Base-by-base conservation (phyloP, 768 basidiomycete species). In the Serendipita sp. region DNA sequence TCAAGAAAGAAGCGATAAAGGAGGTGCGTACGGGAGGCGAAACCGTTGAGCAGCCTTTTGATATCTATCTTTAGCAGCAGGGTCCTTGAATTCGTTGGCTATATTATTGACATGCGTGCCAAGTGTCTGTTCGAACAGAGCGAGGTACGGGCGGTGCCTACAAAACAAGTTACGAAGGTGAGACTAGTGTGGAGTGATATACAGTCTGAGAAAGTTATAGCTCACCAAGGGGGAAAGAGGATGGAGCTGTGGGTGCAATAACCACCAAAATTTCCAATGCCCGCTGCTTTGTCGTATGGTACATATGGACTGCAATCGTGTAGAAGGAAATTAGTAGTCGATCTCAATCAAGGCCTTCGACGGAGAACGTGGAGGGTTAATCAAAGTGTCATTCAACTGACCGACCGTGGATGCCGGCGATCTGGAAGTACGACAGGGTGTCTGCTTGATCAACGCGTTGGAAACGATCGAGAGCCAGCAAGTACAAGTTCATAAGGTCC, bases 221-320 rank as follows among this genome's bases (percentile, higher is more conserved):
- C 18, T 60, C 34, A 60, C 56, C 79, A 83, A 3, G 79, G 80
- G 3, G 82, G 81, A 74, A 83, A 82, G 24, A 82, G 72, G 5
- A 78, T 74, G 1, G 77, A 78, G 16, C 79, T 79, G 69, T 84
- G 83, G 18, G 76, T 78, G 68, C 81, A 83, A 67, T 83, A 83
- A 2, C 81, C 82, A 24, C 74, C 72, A 73, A 74, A 77, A 35
- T 16, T 18, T 60, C 56, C 56, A 28, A 67, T 65, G 11, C 70
- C 58, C 13, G 68, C 71, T 1, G 76, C 71, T 13, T 74, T 78
- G 60, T 79, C 75, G 80, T 79, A 83, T 0, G 70, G 68, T 4
- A 71, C 70, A 65, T 74, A 78, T 0, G 82, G 82, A 5, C 63
- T 28, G 24, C 16, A 37, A 60, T 5, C 56, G 16, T 7, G 18